These are phyloP conservation scores for Lactifluus echinatus DNA, from an alignment of 768 basidiomycete species.

Conservation along the genomic window DNA sequence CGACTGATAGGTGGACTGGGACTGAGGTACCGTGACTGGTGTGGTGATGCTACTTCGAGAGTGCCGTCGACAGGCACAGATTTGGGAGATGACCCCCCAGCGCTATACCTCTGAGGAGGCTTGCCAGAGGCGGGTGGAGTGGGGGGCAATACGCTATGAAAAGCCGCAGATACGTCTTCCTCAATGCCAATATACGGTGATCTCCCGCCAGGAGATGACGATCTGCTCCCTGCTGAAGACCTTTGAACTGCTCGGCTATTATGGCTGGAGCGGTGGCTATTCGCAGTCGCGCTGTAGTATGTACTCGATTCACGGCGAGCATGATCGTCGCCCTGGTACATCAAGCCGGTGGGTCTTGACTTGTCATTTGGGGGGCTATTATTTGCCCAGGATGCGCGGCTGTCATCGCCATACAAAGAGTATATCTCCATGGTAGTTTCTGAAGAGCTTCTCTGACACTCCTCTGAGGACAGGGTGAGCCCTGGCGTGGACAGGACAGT, in stretches of 20 bases:
- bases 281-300: slow-evolving; percentile 14
- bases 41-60: not conserved
- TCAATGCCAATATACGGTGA: slow-evolving; percentile 14
- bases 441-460: slow-evolving; percentile 47
- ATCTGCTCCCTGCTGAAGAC: slow-evolving; percentile 27
- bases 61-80: not conserved
- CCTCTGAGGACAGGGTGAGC: slow-evolving; percentile 28
- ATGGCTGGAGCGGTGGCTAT: slow-evolving; percentile 15
- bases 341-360: slow-evolving; percentile 17
- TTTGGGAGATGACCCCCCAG: not conserved
- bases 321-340: slow-evolving; percentile 2
- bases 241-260: slow-evolving; percentile 30
- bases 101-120: not conserved
- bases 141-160: not conserved
- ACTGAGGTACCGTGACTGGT: slow-evolving; percentile 17
- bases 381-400: slow-evolving; percentile 19
- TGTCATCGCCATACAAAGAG: slow-evolving; percentile 74
- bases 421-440: slow-evolving; percentile 79
- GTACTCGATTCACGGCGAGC: slow-evolving; percentile 9
- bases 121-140: not conserved
- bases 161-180: not conserved
- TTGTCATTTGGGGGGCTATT: slow-evolving; percentile 30
- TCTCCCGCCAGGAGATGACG: slow-evolving; percentile 10
- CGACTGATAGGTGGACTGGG: slow-evolving; percentile 18
- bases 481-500: slow-evolving; percentile 28